Evolutionary conservation across 345 rosid genomes (phyloP), one percentile per base, ranked within the genome.

Genomic region (Turritis glabra): DNA sequence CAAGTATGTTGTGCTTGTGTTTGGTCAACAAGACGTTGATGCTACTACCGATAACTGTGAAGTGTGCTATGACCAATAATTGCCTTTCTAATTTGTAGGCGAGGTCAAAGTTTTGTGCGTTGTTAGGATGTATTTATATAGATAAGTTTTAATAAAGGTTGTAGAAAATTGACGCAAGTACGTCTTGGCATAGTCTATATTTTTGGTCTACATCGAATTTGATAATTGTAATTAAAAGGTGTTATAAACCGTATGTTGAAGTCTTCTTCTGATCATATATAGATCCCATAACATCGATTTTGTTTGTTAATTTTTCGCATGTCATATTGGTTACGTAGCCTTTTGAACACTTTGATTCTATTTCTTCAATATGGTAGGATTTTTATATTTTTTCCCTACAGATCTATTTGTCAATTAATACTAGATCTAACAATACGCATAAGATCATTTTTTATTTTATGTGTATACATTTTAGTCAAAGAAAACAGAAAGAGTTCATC

Each of bases 401-500:
- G n/a, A n/a, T n/a, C n/a, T n/a, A n/a, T n/a, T n/a, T n/a, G n/a
- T n/a, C 27, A 26, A 5, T 3, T 32, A 40, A 14, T 52, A 52
- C 32, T 2, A 23, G 57, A 52, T 56, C 40, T 8, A 56, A 56
- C 40, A 5, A 30, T 56, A 19, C 9, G 21, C 14, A 37, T 37
- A 10, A 37, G 11, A 10, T 10, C 1, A 10, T 11, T 37, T 37
- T 14, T 41, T 4, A 15, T 41, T 2, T 5, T 14, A 41, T 14
- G 14, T 41, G 0, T 0, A 52, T 12, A 25, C 18, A 1, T 26
- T 40, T 0, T 13, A 53, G 62, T 68, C 55, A 67, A 67, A 59
- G 47, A 66, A 67, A 59, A 51, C 37, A 58, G 55, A 75, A 61
- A 59, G 46, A 63, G 51, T n/a, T 32, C 17, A 74, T 48, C 74